Evolutionary conservation across 306 rosid genomes (phyloP), one percentile per base, ranked within the genome.

Genomic region (Prunus campanulata): DNA sequence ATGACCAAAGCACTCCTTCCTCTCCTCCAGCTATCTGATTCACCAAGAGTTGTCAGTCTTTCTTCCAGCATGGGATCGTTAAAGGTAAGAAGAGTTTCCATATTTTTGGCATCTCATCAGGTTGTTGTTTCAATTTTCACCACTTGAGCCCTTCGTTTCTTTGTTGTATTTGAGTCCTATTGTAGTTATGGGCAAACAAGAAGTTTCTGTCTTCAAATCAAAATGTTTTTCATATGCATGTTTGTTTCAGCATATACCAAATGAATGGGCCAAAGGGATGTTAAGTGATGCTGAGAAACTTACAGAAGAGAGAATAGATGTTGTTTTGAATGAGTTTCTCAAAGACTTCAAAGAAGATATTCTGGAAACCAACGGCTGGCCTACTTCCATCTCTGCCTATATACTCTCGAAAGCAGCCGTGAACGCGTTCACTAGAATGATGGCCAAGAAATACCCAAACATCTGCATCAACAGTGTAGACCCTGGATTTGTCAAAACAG

Each of bases 41-140:
- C 89, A 14, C 91, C 91, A 56, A 89, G 47, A 69, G 77, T 87
- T 74, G 88, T 87, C 14, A 85, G 61, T 59, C 78, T 87, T 69
- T 55, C 88, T 11, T 72, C 89, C 20, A 1, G 57, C 61, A 12
- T 51, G 29, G 93, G 87, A 72, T 66, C 46, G 1, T 57, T 85
- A 20, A 14, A 84, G 86, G 89, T 84, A 86, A 55, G 72, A 18
- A n/a, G 55, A 67, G 11, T 11, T 20, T 67, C 12, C 55, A 24
- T 59, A 6, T 8, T 55, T 55, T 19, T n/a, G 61, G 61, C 25
- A 55, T 55, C 61, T 55, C 27, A 3, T 55, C 61, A n/a, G 11
- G n/a, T 55, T 55, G 13, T 16, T 4, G 56, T 51, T 51, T 51
- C 19, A 51, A 51, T 39, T 39, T 39, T 39, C 9, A 39, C 44